These are phyloP conservation scores for Platanthera zijinensis DNA, from an alignment of 106 monocot genomes.

Conservation along the genomic window DNA sequence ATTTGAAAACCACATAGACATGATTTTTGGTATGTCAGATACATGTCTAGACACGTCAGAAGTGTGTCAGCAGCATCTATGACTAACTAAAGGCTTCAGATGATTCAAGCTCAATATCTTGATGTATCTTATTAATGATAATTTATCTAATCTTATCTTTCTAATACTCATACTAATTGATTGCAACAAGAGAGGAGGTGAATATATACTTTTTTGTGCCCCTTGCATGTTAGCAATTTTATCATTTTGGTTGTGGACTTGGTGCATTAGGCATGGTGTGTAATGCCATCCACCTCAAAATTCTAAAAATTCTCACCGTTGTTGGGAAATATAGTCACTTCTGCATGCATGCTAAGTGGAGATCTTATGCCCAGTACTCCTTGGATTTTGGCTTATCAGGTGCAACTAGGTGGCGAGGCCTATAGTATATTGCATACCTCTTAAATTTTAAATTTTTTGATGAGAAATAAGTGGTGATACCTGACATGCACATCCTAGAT, in stretches of 20 bases:
- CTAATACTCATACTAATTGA: background rate
- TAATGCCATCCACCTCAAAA: background rate
- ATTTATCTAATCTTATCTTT: background rate
- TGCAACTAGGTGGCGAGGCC: background rate
- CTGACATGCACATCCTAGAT: background rate
- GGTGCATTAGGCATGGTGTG: background rate
- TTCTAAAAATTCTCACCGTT: background rate
- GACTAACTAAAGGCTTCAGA: background rate
- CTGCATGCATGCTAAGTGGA: background rate
- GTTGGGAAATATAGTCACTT: background rate
- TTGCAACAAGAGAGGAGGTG: background rate
- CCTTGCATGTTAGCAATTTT: background rate
- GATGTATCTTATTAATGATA: background rate
- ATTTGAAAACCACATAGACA: too few relatives aligned
- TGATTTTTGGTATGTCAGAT: too few relatives aligned
- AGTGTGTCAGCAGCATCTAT: background rate
- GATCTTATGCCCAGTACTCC: background rate
- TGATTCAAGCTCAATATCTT: constrained; percentile 1
- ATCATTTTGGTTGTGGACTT: background rate
- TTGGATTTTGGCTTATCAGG: background rate
- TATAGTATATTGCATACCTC: background rate
- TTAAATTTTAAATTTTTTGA: background rate
- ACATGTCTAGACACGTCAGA: background rate
- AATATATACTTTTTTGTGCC: background rate
- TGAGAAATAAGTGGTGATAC: background rate